phyloP scores from a whole-genome alignment of 352 stramenopile genomes.

The Phytophthora cryptogea region DNA sequence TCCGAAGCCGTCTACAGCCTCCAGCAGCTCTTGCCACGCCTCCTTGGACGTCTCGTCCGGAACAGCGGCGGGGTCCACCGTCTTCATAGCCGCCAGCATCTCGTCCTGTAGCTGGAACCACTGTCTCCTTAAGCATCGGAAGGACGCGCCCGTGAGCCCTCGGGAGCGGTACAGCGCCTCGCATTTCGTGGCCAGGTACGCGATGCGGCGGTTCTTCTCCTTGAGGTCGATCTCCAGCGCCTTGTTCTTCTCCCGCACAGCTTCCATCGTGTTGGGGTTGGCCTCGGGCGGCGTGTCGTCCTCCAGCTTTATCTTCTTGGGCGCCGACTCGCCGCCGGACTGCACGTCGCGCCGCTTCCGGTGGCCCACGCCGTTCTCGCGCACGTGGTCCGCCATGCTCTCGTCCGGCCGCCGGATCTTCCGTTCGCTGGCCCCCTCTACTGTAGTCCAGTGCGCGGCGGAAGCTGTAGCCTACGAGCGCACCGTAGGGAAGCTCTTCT shows the following conservation, averaged over 20 bases:
- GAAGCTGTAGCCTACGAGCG: too few relatives aligned
- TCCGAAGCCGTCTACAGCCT: conserved; percentile 49
- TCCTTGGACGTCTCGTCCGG: conserved; percentile 24
- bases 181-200: conserved; percentile 69
- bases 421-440: neutral
- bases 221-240: conserved; percentile 73
- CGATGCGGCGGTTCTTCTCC: conserved; percentile 85
- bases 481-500: conserved; percentile 15
- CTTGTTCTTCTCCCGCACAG: conserved; percentile 74
- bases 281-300: conserved; percentile 63
- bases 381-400: conserved; percentile 36
- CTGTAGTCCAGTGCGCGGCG: too few relatives aligned
- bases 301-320: conserved; percentile 77
- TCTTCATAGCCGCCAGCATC: conserved; percentile 32
- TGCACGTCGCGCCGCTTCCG: conserved; percentile 48
- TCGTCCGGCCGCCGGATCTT: neutral
- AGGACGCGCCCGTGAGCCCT: conserved; percentile 49
- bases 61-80: conserved; percentile 24
- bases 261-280: conserved; percentile 78
- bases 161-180: conserved; percentile 65
- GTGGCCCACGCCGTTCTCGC: conserved; percentile 37
- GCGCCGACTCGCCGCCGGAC: conserved; percentile 18
- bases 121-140: conserved; percentile 62
- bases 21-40: conserved; percentile 40
- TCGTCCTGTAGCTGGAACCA: conserved; percentile 77